A percentile compares a stretch with the other conserved stretches of the same genome.
phyloP scores from a whole-genome alignment of 2,329 filamentous ascomycete species.

The Eurotiales sp. region DNA sequence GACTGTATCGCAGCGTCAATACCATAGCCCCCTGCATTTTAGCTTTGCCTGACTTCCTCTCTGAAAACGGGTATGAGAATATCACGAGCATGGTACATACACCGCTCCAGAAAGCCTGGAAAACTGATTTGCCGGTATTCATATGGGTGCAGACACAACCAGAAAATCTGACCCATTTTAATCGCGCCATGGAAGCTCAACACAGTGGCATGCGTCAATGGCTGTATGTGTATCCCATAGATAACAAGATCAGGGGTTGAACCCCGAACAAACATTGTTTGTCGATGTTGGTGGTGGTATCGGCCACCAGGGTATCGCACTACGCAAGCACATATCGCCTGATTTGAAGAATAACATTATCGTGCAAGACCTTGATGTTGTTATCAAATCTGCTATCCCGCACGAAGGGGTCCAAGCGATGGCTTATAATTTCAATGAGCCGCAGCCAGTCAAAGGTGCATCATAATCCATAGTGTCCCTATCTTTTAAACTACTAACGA shows the following conservation, averaged over 20 bases:
- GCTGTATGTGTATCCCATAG: neutral
- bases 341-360: constrained; percentile 3
- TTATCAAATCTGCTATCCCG: neutral
- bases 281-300: constrained; percentile 6
- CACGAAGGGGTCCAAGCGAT: constrained; percentile 1
- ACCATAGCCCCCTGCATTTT: too few species aligned
- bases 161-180: neutral
- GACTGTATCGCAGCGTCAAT: too few species aligned
- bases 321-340: neutral
- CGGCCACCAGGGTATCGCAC: neutral
- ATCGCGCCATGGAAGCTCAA: too few species aligned
- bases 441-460: constrained; percentile 15
- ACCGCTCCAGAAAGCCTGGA: neutral
- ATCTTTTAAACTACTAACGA: neutral
- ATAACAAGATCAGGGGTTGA: neutral
- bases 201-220: too few species aligned
- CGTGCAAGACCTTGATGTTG: constrained; percentile 2
- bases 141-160: constrained; percentile 2
- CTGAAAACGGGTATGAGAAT: neutral
- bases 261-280: constrained; percentile 3
- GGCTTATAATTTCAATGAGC: constrained; percentile 13
- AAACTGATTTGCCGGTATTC: constrained; percentile 4
- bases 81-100: neutral
- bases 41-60: constrained; percentile 7
- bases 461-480: neutral